These are phyloP conservation scores for Botrytis porri DNA, from an alignment of 2,329 filamentous ascomycete genomes.

Conservation along the genomic window DNA sequence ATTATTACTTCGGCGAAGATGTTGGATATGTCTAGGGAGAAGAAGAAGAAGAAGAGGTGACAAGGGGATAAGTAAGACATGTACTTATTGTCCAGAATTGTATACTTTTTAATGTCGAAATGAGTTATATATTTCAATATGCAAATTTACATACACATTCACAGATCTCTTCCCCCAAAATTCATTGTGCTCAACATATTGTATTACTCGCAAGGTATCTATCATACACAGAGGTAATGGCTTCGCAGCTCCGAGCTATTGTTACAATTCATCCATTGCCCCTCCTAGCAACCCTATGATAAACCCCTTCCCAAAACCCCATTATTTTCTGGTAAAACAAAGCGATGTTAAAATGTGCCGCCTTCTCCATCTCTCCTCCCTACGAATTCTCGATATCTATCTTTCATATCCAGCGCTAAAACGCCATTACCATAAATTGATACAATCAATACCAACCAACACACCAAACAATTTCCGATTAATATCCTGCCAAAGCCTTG, in stretches of 20 bases:
- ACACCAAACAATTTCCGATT: background rate
- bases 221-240: slow-evolving; percentile 3
- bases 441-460: background rate
- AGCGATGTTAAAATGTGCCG: background rate
- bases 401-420: slow-evolving; percentile 9
- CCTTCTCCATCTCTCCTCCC: background rate
- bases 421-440: background rate
- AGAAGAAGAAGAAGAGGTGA: background rate
- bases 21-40: background rate
- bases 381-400: background rate
- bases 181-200: background rate
- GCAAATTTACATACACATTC: background rate
- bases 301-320: background rate
- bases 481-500: slow-evolving; percentile 20
- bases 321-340: background rate
- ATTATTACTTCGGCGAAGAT: background rate
- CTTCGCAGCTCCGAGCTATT: slow-evolving; percentile 1
- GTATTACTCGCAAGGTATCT: background rate
- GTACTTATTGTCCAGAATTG: background rate
- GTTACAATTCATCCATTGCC: slow-evolving; percentile 7
- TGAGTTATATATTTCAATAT: background rate
- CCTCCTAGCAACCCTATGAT: background rate
- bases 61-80: background rate
- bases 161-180: background rate
- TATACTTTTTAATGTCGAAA: background rate